phyloP scores from a whole-genome alignment of 169 alveolate species.

The Plasmodium ovale region DNA sequence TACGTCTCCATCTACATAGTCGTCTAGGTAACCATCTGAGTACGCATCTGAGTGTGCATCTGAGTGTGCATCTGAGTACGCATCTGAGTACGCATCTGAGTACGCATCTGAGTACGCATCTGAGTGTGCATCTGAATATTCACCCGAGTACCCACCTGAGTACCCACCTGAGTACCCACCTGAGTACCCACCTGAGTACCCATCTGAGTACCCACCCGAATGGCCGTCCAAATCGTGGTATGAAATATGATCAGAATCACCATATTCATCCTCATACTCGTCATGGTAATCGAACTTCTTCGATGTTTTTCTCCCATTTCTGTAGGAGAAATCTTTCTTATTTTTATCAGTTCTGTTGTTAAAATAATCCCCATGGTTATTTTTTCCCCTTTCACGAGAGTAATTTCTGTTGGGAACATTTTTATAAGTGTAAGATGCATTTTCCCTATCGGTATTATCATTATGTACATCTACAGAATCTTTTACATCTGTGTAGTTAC shows the following conservation, averaged over 20 bases:
- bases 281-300: not conserved
- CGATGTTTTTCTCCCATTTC: not conserved
- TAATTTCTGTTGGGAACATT: no score
- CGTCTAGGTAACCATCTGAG: not conserved
- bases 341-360: not conserved
- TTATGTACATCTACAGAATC: not conserved
- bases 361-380: no score
- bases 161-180: not conserved
- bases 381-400: not conserved
- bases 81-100: not conserved
- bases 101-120: not conserved
- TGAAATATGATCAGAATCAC: not conserved
- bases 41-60: not conserved
- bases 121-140: not conserved
- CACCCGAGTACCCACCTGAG: not conserved
- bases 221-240: not conserved
- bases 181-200: not conserved
- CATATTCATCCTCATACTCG: not conserved
- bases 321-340: not conserved
- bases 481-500: not conserved
- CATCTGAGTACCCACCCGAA: not conserved
- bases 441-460: no score
- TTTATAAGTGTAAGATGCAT: no score
- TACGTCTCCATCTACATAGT: not conserved
- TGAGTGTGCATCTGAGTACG: not conserved